Evolutionary conservation across 768 basidiomycete species (phyloP), one percentile per base, ranked within the genome.

Genomic region (Termitomyces sp.): DNA sequence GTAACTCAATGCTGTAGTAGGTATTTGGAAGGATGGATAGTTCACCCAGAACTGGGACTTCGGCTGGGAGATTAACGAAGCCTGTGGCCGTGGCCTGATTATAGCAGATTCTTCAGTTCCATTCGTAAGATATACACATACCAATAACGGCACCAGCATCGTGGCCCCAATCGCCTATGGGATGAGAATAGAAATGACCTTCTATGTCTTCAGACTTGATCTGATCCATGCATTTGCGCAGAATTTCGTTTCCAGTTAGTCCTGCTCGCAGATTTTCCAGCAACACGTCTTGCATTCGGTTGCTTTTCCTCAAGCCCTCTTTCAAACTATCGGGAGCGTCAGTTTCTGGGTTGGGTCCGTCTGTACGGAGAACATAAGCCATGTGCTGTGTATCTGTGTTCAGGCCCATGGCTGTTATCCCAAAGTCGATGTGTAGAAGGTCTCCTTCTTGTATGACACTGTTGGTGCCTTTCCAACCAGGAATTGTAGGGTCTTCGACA

Each of bases 311-410:
- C 57, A 84, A 60, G 15, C 82, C 84, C 32, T 76, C 74, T 59
- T 76, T 75, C 39, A 84, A 71, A 22, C 78, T 77, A 20, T 70
- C 68, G 7, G 82, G 82, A 0, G 73, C 79, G 46, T 77, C 72
- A 8, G 62, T 75, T 67, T 84, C 82, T 24, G 76, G 73, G 18
- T 68, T 58, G 9, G 67, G 65, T 1, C 60, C 66, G 36, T 54
- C 57, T 2, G 75, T 68, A 16, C 77, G 76, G 22, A 84, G 77
- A 58, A 85, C 82, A 66, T 85, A 83, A 11, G 80, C 81, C 74
- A 84, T 76, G 61, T 84, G 83, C 63, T 84, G 84, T 0, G 81
- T 81, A 65, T 85, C 84, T 35, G 82, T 85, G 64, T 83, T 81
- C 71, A 85, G 67, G 35, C 79, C 78, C 77, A 84, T 78, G 7